These are phyloP conservation scores for Nidula microcarpa DNA, from an alignment of 768 basidiomycete species.

Conservation along the genomic window DNA sequence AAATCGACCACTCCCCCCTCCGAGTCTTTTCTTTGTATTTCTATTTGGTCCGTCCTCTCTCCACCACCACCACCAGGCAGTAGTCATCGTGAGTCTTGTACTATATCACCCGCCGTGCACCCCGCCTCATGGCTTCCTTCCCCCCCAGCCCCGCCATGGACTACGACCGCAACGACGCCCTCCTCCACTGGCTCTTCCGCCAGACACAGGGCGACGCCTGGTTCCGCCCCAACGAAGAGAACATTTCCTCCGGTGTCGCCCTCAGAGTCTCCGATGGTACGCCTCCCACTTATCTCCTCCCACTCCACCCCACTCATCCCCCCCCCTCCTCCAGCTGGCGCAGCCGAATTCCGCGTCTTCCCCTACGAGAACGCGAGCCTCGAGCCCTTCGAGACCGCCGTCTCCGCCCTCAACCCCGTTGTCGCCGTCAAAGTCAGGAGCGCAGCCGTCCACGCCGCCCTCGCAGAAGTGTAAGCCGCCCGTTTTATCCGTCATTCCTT, in stretches of 20 bases:
- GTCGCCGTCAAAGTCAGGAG: constrained; percentile 80
- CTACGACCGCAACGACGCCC: constrained; percentile 78
- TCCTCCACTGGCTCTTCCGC: constrained; percentile 76
- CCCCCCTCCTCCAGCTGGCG: constrained; percentile 6
- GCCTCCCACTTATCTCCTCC: constrained; percentile 16
- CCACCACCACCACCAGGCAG: too few species aligned
- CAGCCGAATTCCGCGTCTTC: constrained; percentile 69
- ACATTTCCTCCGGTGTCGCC: constrained; percentile 71
- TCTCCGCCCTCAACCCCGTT: constrained; percentile 71
- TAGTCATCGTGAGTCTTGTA: too few species aligned
- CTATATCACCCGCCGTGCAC: neutral
- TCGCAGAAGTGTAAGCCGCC: constrained; percentile 55
- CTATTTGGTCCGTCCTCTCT: neutral
- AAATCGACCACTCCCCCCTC: neutral
- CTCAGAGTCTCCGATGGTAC: constrained; percentile 43
- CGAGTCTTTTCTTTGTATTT: neutral
- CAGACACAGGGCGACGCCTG: constrained; percentile 81
- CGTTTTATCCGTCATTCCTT: neutral
- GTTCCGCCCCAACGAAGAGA: constrained; percentile 77
- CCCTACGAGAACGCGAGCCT: constrained; percentile 75
- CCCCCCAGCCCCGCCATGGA: constrained; percentile 49
- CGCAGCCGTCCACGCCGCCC: constrained; percentile 76
- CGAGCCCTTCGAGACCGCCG: constrained; percentile 72
- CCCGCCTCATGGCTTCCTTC: neutral
- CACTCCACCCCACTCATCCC: neutral